Base-by-base conservation (phyloP, 768 basidiomycete genomes). In the Termitomyces sp. region DNA sequence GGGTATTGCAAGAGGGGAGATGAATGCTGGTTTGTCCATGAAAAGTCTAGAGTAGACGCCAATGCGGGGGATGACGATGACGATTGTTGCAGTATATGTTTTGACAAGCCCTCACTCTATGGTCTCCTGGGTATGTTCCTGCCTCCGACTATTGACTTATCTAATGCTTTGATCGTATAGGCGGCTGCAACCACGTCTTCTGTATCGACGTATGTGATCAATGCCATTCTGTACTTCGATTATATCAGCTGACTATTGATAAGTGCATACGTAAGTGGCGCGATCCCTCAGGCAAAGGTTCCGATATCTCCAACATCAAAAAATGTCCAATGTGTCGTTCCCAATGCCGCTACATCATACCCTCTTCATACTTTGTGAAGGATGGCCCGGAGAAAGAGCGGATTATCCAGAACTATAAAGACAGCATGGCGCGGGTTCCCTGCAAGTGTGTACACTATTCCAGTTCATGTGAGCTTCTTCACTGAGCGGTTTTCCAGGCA, bases 211-310 rank as follows among this genome's bases (percentile, higher is more conserved):
- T 90, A 66, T 56, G 78, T 70, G 9, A 41, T 56, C 26, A 45
- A 28, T 30, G 17, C n/a, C 31, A 23, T 44, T 26, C 30, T 43
- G 10, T 21, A 26, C 10, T 43, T n/a, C 17, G 5, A 17, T 38
- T 19, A 19, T 33, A 12, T 33, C 30, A 43, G 35, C 63, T 48
- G 45, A 44, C 49, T 14, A 33, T 35, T 51, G 3, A 30, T 28
- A 62, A 91, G 86, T 93, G 91, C 66, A 88, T 93, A 57, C 84
- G 83, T 44, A 80, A 82, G 63, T 93, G 91, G 91, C 82, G 91
- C 28, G 81, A 82, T 60, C 78, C 78, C n/a, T 64, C 68, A 9
- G 78, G 75, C 19, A 86, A 83, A 66, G 71, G 74, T 2, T 66
- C 67, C 0, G 85, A 84, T 54, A 67, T 81, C 6, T 67, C 81